These are phyloP conservation scores for Atkinsonella texensis DNA, from an alignment of 2,329 filamentous ascomycete genomes.

Conservation along the genomic window DNA sequence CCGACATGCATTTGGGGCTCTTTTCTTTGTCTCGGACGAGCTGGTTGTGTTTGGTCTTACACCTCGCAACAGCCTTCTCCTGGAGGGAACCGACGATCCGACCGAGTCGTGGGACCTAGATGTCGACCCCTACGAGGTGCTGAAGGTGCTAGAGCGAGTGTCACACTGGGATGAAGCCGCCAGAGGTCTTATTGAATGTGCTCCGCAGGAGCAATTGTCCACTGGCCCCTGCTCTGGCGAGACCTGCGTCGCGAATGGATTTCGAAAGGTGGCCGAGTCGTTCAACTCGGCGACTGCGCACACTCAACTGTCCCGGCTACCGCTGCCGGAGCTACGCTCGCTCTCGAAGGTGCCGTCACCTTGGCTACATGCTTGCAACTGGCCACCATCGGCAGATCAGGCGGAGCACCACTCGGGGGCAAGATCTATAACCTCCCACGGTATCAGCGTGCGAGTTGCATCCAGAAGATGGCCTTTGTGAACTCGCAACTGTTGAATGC, in stretches of 20 bases:
- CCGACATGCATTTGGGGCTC: slow-evolving; percentile 2
- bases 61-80: neutral
- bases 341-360: slow-evolving; percentile 12
- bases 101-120: slow-evolving; percentile 3
- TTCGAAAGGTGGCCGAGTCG: slow-evolving; percentile 7
- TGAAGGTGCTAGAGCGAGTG: neutral
- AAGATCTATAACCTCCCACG: slow-evolving; percentile 4
- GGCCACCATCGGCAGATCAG: neutral
- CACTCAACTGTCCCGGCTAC: slow-evolving; percentile 12
- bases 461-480: slow-evolving; percentile 6
- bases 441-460: slow-evolving; percentile 5
- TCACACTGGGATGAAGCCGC: slow-evolving; percentile 2
- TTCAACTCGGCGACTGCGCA: slow-evolving; percentile 12
- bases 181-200: neutral
- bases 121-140: slow-evolving; percentile 1
- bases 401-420: neutral
- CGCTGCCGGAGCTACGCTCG: slow-evolving; percentile 10
- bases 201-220: slow-evolving; percentile 4
- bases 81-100: neutral
- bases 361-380: slow-evolving; percentile 10
- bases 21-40: neutral
- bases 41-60: slow-evolving; percentile 2
- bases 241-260: slow-evolving; percentile 9
- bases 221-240: slow-evolving; percentile 10
- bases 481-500: slow-evolving; percentile 1